Evolutionary conservation across 305 asterid species (phyloP).

Genomic region (Ajuga reptans): DNA sequence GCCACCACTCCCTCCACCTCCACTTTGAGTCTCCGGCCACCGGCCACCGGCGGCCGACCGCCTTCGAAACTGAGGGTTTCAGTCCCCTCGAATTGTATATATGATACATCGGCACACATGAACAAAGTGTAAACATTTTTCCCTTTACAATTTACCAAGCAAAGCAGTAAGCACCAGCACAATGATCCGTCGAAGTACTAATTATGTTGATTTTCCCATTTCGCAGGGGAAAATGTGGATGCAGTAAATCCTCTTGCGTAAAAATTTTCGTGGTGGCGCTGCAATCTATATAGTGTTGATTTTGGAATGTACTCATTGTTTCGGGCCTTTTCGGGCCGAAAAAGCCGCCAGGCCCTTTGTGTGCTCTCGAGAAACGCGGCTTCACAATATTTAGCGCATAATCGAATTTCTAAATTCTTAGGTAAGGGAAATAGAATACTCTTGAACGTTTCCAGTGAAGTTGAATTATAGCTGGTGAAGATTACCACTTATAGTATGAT

Average conservation of each 20-base stretch:
- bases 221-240: constrained; percentile 10
- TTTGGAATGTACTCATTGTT: constrained; percentile 40
- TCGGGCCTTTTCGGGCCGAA: constrained; percentile 32
- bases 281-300: not conserved
- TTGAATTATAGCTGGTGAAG: constrained; percentile 21
- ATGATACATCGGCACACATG: not conserved
- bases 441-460: constrained; percentile 10
- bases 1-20: not conserved
- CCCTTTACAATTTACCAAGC: not conserved
- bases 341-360: constrained; percentile 23
- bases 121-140: not conserved
- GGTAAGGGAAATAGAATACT: constrained; percentile 21
- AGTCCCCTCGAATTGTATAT: not conserved
- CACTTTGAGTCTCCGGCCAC: not conserved
- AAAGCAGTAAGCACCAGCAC: not conserved
- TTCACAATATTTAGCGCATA: not conserved
- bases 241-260: not conserved
- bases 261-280: not conserved
- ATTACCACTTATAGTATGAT: not conserved
- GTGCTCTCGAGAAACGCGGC: constrained; percentile 22
- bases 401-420: constrained; percentile 20
- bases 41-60: not conserved
- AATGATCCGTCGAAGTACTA: not conserved
- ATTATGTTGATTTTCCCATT: not conserved
- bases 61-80: not conserved